Base-by-base conservation (phyloP, 495 filamentous ascomycete genomes). In the Staphylotrichum longicolle region DNA sequence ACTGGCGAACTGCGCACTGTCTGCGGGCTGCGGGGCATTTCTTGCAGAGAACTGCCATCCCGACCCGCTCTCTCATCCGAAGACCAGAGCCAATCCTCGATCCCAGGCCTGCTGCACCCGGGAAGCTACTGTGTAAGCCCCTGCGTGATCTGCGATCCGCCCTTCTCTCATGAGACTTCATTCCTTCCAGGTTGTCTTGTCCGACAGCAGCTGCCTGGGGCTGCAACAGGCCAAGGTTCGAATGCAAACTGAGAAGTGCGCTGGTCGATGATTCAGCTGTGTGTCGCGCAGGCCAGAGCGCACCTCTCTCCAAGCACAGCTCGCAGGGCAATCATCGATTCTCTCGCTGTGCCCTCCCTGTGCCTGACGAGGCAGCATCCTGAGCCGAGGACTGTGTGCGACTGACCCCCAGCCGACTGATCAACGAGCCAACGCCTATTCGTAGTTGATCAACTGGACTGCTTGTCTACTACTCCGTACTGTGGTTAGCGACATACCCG, bases 21-120 rank as follows among this genome's bases (percentile, higher is more conserved):
- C 3, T 33, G 15, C 9, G 3, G 39, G 42, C n/a, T 49, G 44
- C 45, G 44, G 56, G 56, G 55, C 55, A 32, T 35, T 52, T 42
- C 49, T 8, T 53, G 48, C 57, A 60, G 48, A 41, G 48, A 50
- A 51, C 37, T 59, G 27, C 57, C 57, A 49, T n/a, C 10, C 35
- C 15, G 7, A 35, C 57, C 27, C n/a, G 20, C 20, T 27, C 56
- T 50, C 46, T 53, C 57, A 50, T 60, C 57, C 30, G 48, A 60
- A 52, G 32, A 45, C 33, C 32, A 20, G 7, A 44, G 47, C 56
- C 56, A 58, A 58, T 58, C 45, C 55, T 58, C 46, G 10, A 32
- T 32, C n/a, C 44, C 47, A 50, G 33, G 47, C 30, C 30, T 50
- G 5, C 27, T 5, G n/a, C 5, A 34, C 27, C 27, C 37, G 5